A percentile compares a stretch with the other conserved stretches of the same genome.
phyloP scores from a whole-genome alignment of 345 rosid genomes.

The Eucalyptus cloeziana region DNA sequence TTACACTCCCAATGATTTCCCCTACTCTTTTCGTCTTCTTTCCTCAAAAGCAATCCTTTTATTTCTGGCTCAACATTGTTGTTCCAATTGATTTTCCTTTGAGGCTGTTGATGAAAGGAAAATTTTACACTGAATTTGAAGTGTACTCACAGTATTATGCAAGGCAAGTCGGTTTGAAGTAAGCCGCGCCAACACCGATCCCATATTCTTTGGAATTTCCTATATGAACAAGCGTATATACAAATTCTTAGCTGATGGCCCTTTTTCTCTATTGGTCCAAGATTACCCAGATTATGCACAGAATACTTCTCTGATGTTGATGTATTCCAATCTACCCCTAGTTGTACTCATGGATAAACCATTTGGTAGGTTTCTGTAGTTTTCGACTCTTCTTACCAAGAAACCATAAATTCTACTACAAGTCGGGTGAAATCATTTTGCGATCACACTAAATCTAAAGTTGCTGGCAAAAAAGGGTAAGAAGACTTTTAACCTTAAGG shows the following conservation, averaged over 20 bases:
- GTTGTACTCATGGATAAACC: neutral
- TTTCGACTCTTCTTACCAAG: neutral
- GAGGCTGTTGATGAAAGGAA: neutral
- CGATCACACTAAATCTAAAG: neutral
- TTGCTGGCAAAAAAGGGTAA: neutral
- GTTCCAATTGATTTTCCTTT: neutral
- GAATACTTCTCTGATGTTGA: neutral
- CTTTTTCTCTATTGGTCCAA: neutral
- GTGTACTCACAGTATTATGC: neutral
- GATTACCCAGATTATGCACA: neutral
- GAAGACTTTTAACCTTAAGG: neutral
- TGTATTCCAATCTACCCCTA: neutral
- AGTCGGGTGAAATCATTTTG: neutral
- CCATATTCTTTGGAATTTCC: neutral
- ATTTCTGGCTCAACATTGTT: no score
- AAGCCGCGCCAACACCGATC: neutral
- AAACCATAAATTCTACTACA: neutral
- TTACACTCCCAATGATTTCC: no score
- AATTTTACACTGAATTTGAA: neutral
- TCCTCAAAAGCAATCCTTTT: no score
- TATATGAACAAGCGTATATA: neutral
- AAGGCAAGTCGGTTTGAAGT: neutral
- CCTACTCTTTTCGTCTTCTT: no score
- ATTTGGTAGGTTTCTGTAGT: neutral
- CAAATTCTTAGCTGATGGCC: neutral